Evolutionary conservation across 1,284 basidiomycete genomes (phyloP), one percentile per base, ranked within the genome.

Genomic region (Thecaphora frezii): DNA sequence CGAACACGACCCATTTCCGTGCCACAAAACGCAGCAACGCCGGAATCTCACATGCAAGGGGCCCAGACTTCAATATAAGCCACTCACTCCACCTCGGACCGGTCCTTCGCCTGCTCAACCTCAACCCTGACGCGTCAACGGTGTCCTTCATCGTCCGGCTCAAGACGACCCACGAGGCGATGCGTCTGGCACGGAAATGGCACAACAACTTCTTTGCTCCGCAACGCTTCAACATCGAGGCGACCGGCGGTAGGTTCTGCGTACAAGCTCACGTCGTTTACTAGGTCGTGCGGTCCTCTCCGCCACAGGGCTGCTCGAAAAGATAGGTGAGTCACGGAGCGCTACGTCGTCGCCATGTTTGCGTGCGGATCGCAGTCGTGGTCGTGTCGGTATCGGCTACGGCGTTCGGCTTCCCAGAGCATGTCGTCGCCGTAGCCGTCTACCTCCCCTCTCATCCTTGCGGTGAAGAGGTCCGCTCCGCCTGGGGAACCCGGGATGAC

Each of bases 151-250:
- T 66, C 39, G 53, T 63, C 16, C 43, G 64, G 16, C 62, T 59
- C 55, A 47, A 59, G 44, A 54, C 53, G 12, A 44, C 45, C 16
- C 38, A 48, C 12, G 71, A 73, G 41, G 71, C 71, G 1, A 51
- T 54, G 51, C 62, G 71, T 14, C 57, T 73, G 16, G 58, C 65
- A 1, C 54, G 71, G 22, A 57, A 60, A n/a, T 73, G 71, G 71
- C 62, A 73, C 48, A 67, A 67, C 43, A 66, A 62, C 25, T 67
- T 55, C 30, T 73, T 59, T 46, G 52, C 61, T 1, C 71, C 71
- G 0, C 55, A 64, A 3, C 66, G 58, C 18, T 73, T 66, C 46
- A 57, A 55, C 40, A 52, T 73, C 22, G 66, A 66, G n/a, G 51
- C 52, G n/a, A 70, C 68, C 3, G 71, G 50, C 18, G 71, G 66